Evolutionary conservation across 805 yeast genomes (phyloP).

Genomic region (Trichomonascus vanleenenianus): DNA sequence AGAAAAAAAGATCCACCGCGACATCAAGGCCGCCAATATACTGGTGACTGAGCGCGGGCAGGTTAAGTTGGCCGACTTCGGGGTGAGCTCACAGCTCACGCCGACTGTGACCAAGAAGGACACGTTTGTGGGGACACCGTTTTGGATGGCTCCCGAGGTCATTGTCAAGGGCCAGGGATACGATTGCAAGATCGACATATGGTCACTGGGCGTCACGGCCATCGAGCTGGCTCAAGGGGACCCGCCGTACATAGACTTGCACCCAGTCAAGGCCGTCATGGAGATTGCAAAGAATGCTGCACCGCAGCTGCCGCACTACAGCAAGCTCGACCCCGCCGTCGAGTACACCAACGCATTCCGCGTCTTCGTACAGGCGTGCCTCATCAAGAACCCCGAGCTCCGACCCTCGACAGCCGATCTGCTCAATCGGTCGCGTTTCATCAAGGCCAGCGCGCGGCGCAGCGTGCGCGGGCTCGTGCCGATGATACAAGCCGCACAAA

Average conservation of each 20-base stretch:
- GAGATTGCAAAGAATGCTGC: constrained; percentile 60
- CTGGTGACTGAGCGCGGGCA: constrained; percentile 60
- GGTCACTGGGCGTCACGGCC: constrained; percentile 93
- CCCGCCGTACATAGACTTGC: constrained; percentile 69
- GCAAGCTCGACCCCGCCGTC: not conserved
- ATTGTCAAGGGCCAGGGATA: constrained; percentile 57
- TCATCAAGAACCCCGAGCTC: constrained; percentile 53
- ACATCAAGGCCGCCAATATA: constrained; percentile 85
- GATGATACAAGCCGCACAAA: not conserved
- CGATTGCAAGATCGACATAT: constrained; percentile 81
- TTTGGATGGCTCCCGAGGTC: constrained; percentile 99
- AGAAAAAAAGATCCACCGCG: constrained; percentile 77
- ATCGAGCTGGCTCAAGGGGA: constrained; percentile 76
- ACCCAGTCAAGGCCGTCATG: constrained; percentile 70
- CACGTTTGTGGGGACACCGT: constrained; percentile 92
- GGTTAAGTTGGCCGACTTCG: constrained; percentile 86
- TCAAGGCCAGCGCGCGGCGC: not conserved
- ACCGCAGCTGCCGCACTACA: constrained; percentile 33
- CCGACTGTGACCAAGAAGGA: constrained; percentile 43
- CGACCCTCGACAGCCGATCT: constrained; percentile 59
- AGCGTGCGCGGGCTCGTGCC: not conserved
- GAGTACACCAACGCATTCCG: constrained; percentile 26
- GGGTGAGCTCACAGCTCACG: constrained; percentile 79
- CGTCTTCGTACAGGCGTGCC: constrained; percentile 55
- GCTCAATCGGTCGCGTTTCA: constrained; percentile 41